Evolutionary conservation across 225 moss, liverwort and hornwort species (phyloP), one percentile per base, ranked within the genome.

Genomic region (Antitrichia curtipendula): DNA sequence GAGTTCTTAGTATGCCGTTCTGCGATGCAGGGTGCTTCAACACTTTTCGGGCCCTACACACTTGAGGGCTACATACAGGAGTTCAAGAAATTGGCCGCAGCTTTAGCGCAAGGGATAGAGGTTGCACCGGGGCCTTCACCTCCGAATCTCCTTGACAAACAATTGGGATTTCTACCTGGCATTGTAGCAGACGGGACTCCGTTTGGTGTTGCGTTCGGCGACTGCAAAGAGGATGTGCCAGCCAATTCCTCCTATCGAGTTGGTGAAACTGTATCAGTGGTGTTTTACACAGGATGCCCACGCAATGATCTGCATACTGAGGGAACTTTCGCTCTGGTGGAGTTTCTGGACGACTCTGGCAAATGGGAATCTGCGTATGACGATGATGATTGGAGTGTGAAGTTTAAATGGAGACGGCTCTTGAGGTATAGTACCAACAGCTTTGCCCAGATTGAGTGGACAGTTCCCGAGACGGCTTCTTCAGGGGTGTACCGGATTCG

Each of bases 301-400:
- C 96, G 99, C 24, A 99, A 99, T 75, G 99, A 99, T 82, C 90
- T 99, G 57, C 88, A 93, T 25, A 96, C 95, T 16, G 97, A 96
- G 88, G 99, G 96, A 76, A 99, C 99, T 41, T 99, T 94, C 72
- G 92, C 93, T 58, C 83, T 96, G 64, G 95, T 99, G 31, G 96
- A 99, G 85, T 82, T 94, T 5, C 90, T 97, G 74, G 95, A 99
- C 75, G 81, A 91, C 36, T 89, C 91, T 47, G 96, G 95, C 58
- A 90, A 62, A 61, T 99, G 99, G 99, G 65, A 88, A 81, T 80
- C 95, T 38, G 78, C 81, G 25, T 90, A 96, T 87, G 99, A 99
- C 71, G 99, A 99, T 85, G 99, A 99, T 52, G 99, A 99, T 62
- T 99, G 99, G 99, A 96, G 94, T 64, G 81, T 97, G 45, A 94